Percentiles rank a stretch among this genome's conserved stretches.
Evolutionary conservation across 345 rosid genomes (phyloP).

Genomic region (Lepidium didymum): DNA sequence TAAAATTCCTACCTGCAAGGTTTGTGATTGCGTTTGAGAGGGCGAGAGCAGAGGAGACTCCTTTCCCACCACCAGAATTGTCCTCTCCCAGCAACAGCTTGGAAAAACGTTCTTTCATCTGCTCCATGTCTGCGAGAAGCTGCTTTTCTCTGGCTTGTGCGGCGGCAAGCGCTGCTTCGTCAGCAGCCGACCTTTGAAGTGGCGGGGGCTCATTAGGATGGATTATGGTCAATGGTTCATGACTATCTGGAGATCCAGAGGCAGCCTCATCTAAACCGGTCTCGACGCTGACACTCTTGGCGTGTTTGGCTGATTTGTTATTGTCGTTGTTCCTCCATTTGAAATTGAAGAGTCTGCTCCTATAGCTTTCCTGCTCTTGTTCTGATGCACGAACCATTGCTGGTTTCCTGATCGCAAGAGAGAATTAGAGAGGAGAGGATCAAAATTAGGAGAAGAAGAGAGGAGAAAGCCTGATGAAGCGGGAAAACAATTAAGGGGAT

Average conservation of each 20-base stretch:
- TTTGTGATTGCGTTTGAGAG: constrained; percentile 49
- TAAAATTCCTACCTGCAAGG: constrained; percentile 29
- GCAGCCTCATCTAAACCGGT: constrained; percentile 23
- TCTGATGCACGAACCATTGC: constrained; percentile 52
- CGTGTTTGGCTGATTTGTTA: constrained; percentile 26
- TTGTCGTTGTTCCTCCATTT: constrained; percentile 41
- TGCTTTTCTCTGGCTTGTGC: constrained; percentile 35
- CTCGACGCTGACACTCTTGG: constrained; percentile 45
- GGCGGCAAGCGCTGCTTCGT: constrained; percentile 16
- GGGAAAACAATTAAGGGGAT: too few relatives aligned
- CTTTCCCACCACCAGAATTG: constrained; percentile 73
- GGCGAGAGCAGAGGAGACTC: constrained; percentile 71
- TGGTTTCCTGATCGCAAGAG: not conserved
- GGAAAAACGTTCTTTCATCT: constrained; percentile 58
- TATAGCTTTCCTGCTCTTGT: constrained; percentile 47
- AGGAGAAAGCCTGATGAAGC: not conserved
- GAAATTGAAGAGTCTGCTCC: constrained; percentile 58
- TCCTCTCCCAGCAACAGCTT: constrained; percentile 69
- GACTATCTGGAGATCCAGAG: not conserved
- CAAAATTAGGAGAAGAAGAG: too few relatives aligned
- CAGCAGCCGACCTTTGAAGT: constrained; percentile 15
- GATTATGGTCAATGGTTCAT: constrained; percentile 21
- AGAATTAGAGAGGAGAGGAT: constrained; percentile 1
- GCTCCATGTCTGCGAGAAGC: constrained; percentile 37
- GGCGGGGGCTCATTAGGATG: constrained; percentile 17